These are phyloP conservation scores for Eragrostis nindensis DNA, from an alignment of 176 grass and related monocot genomes.

Conservation along the genomic window DNA sequence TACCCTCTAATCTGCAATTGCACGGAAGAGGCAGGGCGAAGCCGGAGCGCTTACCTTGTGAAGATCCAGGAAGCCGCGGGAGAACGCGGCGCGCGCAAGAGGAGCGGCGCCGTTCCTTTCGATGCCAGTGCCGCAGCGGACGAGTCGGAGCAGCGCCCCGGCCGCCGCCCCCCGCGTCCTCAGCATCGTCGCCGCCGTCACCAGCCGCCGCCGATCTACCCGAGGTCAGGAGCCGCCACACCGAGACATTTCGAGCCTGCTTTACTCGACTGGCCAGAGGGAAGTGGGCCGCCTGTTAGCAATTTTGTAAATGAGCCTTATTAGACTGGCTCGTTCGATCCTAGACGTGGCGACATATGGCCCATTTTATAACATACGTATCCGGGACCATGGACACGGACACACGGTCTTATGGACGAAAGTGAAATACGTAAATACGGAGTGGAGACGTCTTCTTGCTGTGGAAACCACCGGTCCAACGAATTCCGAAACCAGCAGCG, in stretches of 20 bases:
- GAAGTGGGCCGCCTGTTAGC: background rate
- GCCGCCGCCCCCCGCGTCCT: conserved; percentile 37
- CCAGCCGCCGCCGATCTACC: conserved; percentile 40
- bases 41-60: conserved; percentile 41
- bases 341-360: background rate
- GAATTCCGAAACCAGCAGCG: conserved; percentile 44
- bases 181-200: conserved; percentile 31
- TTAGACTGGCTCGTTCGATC: background rate
- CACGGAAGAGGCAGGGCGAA: background rate
- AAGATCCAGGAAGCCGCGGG: conserved; percentile 53
- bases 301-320: background rate
- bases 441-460: background rate
- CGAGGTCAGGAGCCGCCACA: conserved; percentile 9
- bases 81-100: conserved; percentile 16
- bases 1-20: background rate
- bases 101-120: background rate
- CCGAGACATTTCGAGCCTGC: background rate
- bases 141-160: conserved; percentile 17
- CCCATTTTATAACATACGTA: conserved; percentile 5
- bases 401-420: background rate
- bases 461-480: background rate
- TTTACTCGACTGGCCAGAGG: too few relatives aligned
- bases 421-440: background rate
- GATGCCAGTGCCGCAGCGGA: background rate
- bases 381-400: too few relatives aligned